A percentile compares a stretch with the other conserved stretches of the same genome.
phyloP scores from a whole-genome alignment of 257 asterid species.

The Sherardia arvensis region DNA sequence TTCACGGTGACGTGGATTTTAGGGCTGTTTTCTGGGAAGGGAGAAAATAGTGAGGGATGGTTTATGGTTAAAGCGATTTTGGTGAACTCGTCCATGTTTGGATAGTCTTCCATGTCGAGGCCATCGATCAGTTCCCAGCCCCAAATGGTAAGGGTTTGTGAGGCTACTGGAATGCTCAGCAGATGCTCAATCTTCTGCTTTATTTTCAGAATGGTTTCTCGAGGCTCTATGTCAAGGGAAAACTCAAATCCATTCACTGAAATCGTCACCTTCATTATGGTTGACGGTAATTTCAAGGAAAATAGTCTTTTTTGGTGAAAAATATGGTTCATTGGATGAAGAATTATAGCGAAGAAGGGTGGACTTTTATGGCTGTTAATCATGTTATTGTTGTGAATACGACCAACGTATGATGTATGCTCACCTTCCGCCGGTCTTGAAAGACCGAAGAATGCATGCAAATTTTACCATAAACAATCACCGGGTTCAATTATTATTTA shows the following conservation, averaged over 20 bases:
- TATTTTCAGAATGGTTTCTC: slow-evolving; percentile 42
- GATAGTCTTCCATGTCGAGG: slow-evolving; percentile 51
- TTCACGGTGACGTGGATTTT: slow-evolving; percentile 29
- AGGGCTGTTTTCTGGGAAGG: background rate
- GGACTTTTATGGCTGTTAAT: background rate
- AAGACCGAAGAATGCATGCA: background rate
- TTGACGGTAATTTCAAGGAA: background rate
- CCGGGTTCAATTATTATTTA: background rate
- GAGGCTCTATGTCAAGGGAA: slow-evolving; percentile 34
- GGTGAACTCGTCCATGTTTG: slow-evolving; percentile 41
- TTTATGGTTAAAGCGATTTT: slow-evolving; percentile 27
- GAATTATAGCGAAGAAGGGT: background rate
- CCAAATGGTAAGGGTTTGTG: slow-evolving; percentile 43
- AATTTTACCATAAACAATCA: background rate
- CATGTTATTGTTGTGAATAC: slow-evolving; percentile 5
- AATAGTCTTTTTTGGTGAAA: background rate
- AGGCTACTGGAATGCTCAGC: slow-evolving; percentile 34
- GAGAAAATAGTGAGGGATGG: background rate
- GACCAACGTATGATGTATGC: background rate
- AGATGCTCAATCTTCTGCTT: slow-evolving; percentile 39
- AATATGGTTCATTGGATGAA: too few species aligned
- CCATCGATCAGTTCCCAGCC: slow-evolving; percentile 55
- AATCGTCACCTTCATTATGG: slow-evolving; percentile 38
- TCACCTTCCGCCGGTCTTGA: background rate
- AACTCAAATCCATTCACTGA: slow-evolving; percentile 29